These are phyloP conservation scores for Phytophthora sansomeana DNA, from an alignment of 352 stramenopile genomes.

Conservation along the genomic window DNA sequence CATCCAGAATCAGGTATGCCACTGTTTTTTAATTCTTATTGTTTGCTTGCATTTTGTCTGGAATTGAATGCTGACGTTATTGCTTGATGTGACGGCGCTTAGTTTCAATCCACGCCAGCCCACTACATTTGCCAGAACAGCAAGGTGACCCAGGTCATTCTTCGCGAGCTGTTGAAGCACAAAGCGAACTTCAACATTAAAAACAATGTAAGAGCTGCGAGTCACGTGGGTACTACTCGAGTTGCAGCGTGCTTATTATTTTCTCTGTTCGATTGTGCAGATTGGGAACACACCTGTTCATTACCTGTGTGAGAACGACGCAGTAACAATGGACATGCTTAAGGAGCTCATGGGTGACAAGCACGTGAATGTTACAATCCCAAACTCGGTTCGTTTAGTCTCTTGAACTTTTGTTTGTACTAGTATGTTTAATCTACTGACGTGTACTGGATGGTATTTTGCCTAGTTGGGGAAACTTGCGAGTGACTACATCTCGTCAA, in stretches of 20 bases:
- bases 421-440: background rate
- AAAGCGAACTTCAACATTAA: constrained; percentile 75
- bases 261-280: constrained; percentile 33
- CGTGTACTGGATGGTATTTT: background rate
- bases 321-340: constrained; percentile 64
- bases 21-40: background rate
- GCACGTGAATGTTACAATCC: constrained; percentile 67
- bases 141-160: constrained; percentile 46
- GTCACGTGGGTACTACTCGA: background rate
- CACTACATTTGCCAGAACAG: constrained; percentile 82
- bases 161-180: constrained; percentile 59
- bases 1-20: constrained; percentile 69
- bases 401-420: background rate
- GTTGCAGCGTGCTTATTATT: background rate
- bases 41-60: background rate
- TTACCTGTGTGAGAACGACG: constrained; percentile 76
- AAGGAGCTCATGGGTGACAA: constrained; percentile 64
- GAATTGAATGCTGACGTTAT: background rate
- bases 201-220: constrained; percentile 63
- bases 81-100: background rate
- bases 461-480: constrained; percentile 68
- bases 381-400: constrained; percentile 62
- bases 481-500: constrained; percentile 62
- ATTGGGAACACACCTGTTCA: constrained; percentile 82
- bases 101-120: constrained; percentile 81